These are phyloP conservation scores for Trichosanthes cucumerina DNA, from an alignment of 306 rosid species.

Conservation along the genomic window DNA sequence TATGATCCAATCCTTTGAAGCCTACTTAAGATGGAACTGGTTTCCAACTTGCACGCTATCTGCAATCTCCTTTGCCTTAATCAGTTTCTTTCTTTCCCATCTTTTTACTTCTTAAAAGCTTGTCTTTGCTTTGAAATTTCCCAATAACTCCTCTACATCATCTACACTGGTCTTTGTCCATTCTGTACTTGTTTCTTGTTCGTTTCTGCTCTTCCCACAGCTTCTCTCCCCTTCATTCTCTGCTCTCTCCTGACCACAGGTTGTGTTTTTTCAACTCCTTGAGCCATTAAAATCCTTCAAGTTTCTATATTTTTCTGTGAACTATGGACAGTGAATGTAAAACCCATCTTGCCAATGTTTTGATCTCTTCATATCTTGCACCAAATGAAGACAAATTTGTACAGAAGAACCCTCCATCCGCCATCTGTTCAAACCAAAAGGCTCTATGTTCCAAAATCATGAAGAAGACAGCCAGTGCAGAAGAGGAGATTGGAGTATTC, in stretches of 20 bases:
- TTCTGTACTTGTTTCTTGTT: constrained; percentile 9
- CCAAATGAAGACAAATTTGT: not conserved
- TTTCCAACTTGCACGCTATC: not conserved
- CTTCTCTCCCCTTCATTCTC: not conserved
- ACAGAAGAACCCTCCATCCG: constrained; percentile 9
- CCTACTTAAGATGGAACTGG: constrained; percentile 9
- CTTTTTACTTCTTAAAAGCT: not conserved
- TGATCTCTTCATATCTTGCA: constrained; percentile 1
- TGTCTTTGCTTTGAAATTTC: not conserved
- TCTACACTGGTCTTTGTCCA: constrained; percentile 2
- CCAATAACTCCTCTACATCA: not conserved
- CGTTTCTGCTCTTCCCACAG: constrained; percentile 3
- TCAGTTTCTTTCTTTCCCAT: constrained; percentile 1
- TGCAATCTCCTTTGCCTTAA: not conserved
- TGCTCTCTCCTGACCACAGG: not conserved
- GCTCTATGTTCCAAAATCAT: not conserved
- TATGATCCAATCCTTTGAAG: not conserved
- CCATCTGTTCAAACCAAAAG: constrained; percentile 18
- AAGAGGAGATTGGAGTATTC: constrained; percentile 35
- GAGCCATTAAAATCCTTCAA: not conserved
- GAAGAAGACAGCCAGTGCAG: not conserved
- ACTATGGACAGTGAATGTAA: constrained; percentile 5
- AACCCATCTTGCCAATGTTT: not conserved
- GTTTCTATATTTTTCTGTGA: not conserved
- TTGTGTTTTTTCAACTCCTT: not conserved